Base-by-base conservation (phyloP, 805 yeast genomes). In the Ogataea populi-albae region DNA sequence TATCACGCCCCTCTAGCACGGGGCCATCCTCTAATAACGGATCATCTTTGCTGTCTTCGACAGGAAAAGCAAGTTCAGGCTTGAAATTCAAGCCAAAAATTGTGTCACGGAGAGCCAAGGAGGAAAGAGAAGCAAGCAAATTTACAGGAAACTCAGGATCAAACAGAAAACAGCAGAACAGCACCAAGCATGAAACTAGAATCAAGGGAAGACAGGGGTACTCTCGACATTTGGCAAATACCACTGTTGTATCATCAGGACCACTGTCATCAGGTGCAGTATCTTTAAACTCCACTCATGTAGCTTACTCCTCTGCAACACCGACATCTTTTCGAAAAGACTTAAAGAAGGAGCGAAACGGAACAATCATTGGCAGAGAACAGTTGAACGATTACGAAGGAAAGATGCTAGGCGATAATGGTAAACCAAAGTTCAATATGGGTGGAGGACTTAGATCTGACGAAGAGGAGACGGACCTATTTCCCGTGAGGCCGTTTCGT, bases 21-120 rank as follows among this genome's bases (percentile, higher is more conserved):
- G 49, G 49, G 11, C 31, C 47, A 32, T 16, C 42, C n/a, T 22
- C 37, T 28, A 23, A 30, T 7, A 20, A 38, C 2, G 30, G 29
- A 15, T 15, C 41, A 29, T n/a, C n/a, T n/a, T n/a, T n/a, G n/a
- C n/a, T n/a, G 20, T 38, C 1, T 6, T 25, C 46, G 6, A 11
- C 38, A 3, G 37, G 45, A 4, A 29, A 41, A 6, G 29, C 27
- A 10, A 34, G 40, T 2, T 74, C 85, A 6, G 68, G 77, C 2
- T 63, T 83, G 41, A 81, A 82, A 59, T 89, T 89, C 62, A 79
- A 80, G 59, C 97, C 97, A 2, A 89, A 89, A 59, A 81, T 71
- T 2, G 95, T 89, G 27, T 88, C 88, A 0, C 69, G 97, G 61
- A 78, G 86, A 55, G 65, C 87, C 8, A 81, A 86, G 48, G 89